Evolutionary conservation across 1,284 basidiomycete genomes (phyloP).

Genomic region (Marasmius sp.): DNA sequence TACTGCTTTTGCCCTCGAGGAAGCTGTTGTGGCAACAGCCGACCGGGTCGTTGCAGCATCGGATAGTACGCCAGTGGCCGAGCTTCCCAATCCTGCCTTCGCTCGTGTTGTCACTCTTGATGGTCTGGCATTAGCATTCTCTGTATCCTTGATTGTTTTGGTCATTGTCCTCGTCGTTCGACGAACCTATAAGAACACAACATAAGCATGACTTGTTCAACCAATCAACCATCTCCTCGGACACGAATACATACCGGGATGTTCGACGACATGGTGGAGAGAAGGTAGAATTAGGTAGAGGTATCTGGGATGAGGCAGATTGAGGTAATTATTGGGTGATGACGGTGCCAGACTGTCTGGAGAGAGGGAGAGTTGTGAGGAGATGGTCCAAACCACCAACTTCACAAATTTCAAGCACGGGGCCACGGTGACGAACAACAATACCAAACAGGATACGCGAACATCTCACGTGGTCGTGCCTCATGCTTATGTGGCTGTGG

Average conservation of each 20-base stretch:
- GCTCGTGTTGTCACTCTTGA: conserved; percentile 29
- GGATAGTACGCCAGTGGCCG: conserved; percentile 15
- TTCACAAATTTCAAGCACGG: conserved; percentile 1
- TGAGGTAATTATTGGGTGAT: not conserved
- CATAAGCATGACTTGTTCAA: not conserved
- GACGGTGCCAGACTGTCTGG: not conserved
- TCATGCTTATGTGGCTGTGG: not conserved
- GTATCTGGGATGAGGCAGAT: not conserved
- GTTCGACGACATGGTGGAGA: conserved; percentile 4
- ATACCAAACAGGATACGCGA: not conserved
- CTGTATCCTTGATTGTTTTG: conserved; percentile 27
- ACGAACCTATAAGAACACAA: conserved; percentile 11
- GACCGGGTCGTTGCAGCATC: conserved; percentile 12
- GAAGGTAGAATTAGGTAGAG: not conserved
- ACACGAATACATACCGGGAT: conserved; percentile 9
- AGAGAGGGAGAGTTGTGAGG: not conserved
- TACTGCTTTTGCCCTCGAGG: conserved; percentile 24
- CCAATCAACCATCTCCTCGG: not conserved
- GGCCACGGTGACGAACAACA: not conserved
- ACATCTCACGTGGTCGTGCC: not conserved
- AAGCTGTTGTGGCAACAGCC: conserved; percentile 19
- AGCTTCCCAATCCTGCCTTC: conserved; percentile 27
- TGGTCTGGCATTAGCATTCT: conserved; percentile 33
- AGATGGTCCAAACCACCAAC: not conserved
- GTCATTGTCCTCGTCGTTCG: conserved; percentile 25